Conservation (phyloP, 208 protist species). For the Phytomonas serpens region DNA sequence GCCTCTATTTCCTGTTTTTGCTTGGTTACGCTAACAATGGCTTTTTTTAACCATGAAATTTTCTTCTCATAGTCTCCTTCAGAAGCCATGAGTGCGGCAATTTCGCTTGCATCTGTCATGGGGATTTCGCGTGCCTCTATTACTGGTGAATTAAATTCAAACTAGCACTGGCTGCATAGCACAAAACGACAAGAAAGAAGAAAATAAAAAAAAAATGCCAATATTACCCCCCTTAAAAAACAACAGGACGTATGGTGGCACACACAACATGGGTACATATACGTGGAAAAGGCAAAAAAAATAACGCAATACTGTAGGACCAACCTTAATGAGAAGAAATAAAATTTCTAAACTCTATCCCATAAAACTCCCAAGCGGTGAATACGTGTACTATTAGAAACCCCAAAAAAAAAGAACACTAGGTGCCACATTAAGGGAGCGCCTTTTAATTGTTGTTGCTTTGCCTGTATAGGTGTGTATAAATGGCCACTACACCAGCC, state of each 20-base stretch:
- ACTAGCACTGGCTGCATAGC: constrained; percentile 12
- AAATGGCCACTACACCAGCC: constrained; percentile 35
- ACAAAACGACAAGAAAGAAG: constrained; percentile 5
- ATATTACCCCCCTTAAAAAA: not conserved
- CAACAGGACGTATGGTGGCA: constrained; percentile 1
- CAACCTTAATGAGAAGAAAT: not conserved
- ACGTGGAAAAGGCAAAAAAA: not conserved
- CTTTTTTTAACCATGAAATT: constrained; percentile 76
- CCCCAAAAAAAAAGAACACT: not conserved
- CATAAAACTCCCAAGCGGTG: not conserved
- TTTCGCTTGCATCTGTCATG: constrained; percentile 44
- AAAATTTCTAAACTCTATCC: not conserved
- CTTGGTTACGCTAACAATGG: constrained; percentile 69
- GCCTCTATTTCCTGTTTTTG: constrained; percentile 71
- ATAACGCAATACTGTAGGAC: not conserved
- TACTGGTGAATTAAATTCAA: constrained; percentile 2
- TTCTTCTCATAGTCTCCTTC: constrained; percentile 68
- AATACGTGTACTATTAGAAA: not conserved
- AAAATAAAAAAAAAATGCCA: constrained; percentile 3
- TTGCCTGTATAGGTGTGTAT: not conserved
- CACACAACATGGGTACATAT: constrained; percentile 9
- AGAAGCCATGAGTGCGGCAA: constrained; percentile 66
- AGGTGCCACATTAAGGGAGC: not conserved
- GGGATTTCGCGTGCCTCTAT: not conserved
- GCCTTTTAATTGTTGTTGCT: not conserved